phyloP scores from a whole-genome alignment of 805 yeast species.

The Wickerhamiella galacta region DNA sequence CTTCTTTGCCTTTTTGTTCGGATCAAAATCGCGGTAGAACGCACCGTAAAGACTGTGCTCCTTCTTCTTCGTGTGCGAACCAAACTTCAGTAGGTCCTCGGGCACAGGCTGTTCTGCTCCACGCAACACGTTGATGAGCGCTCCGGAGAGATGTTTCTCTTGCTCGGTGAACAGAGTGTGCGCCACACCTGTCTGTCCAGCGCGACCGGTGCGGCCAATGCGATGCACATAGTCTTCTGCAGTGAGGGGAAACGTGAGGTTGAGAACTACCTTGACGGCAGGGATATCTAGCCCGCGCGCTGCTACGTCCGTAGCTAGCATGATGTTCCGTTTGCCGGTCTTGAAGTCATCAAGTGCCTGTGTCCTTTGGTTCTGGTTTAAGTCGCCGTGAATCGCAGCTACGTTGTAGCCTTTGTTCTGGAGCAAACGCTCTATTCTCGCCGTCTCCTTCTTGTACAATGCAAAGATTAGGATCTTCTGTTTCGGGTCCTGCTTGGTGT shows the following conservation, averaged over 20 bases:
- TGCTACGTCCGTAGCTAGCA: constrained; percentile 96
- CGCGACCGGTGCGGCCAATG: constrained; percentile 96
- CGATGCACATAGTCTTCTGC: constrained; percentile 95
- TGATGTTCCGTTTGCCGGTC: constrained; percentile 51
- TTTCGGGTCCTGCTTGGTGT: constrained; percentile 31
- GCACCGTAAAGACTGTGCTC: constrained; percentile 98
- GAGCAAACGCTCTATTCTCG: constrained; percentile 68
- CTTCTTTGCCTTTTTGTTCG: constrained; percentile 68
- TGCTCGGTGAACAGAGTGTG: constrained; percentile 93
- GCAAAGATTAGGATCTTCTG: constrained; percentile 89
- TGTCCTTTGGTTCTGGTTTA: constrained; percentile 83
- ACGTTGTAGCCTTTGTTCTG: constrained; percentile 59
- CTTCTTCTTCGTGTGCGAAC: constrained; percentile 96
- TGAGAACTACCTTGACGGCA: constrained; percentile 86
- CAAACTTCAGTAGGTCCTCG: constrained; percentile 82
- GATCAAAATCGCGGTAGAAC: constrained; percentile 82
- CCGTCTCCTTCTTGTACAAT: constrained; percentile 89
- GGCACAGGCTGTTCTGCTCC: constrained; percentile 95
- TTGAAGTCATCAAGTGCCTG: constrained; percentile 75
- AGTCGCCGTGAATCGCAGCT: constrained; percentile 92
- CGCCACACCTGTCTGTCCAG: constrained; percentile 88
- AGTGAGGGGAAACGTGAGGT: constrained; percentile 88
- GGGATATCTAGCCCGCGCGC: constrained; percentile 97
- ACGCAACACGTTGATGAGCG: constrained; percentile 74
- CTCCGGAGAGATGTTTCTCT: constrained; percentile 92